Base-by-base conservation (phyloP, 2,329 filamentous ascomycete species). In the Alternaria triticimaculans region DNA sequence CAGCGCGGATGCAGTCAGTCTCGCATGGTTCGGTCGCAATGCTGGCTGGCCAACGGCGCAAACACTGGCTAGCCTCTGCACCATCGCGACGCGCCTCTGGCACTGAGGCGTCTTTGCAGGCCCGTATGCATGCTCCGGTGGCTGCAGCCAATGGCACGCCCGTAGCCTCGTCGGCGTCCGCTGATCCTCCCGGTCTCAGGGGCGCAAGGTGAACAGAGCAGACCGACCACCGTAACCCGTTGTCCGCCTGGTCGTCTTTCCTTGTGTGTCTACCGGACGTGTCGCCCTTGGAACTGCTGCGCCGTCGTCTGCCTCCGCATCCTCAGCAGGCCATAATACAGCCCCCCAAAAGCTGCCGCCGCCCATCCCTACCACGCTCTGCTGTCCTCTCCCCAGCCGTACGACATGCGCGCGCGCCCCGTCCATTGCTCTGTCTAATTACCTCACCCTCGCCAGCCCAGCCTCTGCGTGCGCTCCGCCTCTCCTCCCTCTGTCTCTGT, bases 331-430 rank as follows among this genome's bases (percentile, higher is more conserved):
- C 53, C 53, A 30, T 28, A 28, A 14, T 25, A 44, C 30, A 58
- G 21, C 20, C 25, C 25, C 48, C 57, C 56, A 49, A 64, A 64
- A 44, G 28, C 28, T 55, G 37, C 49, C 48, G 37, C 58, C 43
- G 18, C 44, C 48, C 33, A 26, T 54, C 60, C 26, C 44, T 44
- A 25, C 58, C 37, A 44, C 58, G n/a, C 45, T 53, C 49, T 44
- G 18, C 55, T 37, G 28, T 51, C 45, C 58, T 28, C 18, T 44
- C 20, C 41, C 18, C 23, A 48, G 18, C 62, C 51, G 26, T 55
- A 58, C 66, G 68, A 69, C 55, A 70, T 69, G 68, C 61, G 60
- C 62, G 56, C 68, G 58, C 59, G 44, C 62, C 45, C 37, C 26
- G 28, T 37, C 60, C 45, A 33, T 54, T 49, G 25, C 26, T 55